These are phyloP conservation scores for Pythium apleroticum DNA, from an alignment of 352 stramenopile species.

Conservation along the genomic window DNA sequence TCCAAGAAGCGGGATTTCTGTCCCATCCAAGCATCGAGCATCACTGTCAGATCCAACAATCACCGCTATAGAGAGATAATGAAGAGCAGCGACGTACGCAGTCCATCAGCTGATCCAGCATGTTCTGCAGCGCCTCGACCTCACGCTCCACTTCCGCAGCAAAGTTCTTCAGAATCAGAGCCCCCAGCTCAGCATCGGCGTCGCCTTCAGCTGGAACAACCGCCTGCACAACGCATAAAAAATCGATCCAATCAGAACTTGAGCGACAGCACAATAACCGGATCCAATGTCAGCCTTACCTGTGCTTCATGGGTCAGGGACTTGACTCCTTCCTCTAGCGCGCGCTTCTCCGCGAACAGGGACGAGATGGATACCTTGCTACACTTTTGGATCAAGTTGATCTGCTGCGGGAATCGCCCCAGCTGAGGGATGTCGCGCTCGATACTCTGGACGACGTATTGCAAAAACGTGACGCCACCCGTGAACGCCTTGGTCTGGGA, in stretches of 20 bases:
- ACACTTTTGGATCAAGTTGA: constrained; percentile 72
- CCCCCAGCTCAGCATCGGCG: constrained; percentile 36
- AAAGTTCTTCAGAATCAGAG: constrained; percentile 57
- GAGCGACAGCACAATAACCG: not conserved
- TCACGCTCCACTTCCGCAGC: constrained; percentile 62
- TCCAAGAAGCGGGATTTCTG: constrained; percentile 79
- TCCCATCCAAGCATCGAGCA: not conserved
- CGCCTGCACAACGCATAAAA: constrained; percentile 14
- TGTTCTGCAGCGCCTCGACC: constrained; percentile 43
- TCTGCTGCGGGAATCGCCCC: constrained; percentile 72
- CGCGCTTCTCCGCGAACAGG: constrained; percentile 68
- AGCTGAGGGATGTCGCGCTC: constrained; percentile 77
- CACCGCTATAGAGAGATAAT: not conserved
- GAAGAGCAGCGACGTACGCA: constrained; percentile 37
- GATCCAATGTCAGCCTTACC: constrained; percentile 8
- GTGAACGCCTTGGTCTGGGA: constrained; percentile 88
- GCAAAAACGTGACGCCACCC: constrained; percentile 76
- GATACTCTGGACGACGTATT: constrained; percentile 87
- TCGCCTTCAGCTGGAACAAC: constrained; percentile 23
- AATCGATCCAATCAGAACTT: not conserved
- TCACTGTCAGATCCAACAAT: not conserved
- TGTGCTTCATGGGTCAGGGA: constrained; percentile 55
- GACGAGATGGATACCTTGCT: constrained; percentile 69
- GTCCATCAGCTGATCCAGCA: constrained; percentile 55
- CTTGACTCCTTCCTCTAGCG: constrained; percentile 61